A percentile compares a stretch with the other conserved stretches of the same genome.
Evolutionary conservation across 345 rosid species (phyloP).

Genomic region (Murraya koenigii): DNA sequence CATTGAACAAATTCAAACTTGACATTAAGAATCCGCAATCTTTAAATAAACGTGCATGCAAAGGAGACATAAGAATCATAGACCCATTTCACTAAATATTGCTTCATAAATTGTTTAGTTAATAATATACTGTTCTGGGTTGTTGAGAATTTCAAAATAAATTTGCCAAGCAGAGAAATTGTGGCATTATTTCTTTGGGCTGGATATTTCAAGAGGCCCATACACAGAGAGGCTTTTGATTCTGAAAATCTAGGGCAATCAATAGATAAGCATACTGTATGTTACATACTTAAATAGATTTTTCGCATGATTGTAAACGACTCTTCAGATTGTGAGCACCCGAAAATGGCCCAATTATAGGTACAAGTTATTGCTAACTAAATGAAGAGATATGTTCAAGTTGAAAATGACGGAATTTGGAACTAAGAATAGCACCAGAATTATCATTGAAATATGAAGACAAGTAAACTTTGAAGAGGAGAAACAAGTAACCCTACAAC

Average conservation of each 20-base stretch:
- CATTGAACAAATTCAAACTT: background rate
- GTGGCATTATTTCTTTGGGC: background rate
- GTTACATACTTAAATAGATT: too few relatives aligned
- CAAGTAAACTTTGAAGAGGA: background rate
- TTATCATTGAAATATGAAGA: background rate
- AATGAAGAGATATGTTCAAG: background rate
- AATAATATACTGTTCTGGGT: background rate
- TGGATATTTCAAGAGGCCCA: constrained; percentile 10
- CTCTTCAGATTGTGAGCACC: background rate
- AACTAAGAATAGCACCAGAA: background rate
- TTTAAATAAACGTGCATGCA: background rate
- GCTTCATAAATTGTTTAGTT: background rate
- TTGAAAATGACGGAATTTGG: background rate
- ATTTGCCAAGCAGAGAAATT: background rate
- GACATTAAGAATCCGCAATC: background rate
- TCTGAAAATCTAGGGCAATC: background rate
- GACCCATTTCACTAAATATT: constrained; percentile 12
- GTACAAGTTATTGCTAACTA: background rate
- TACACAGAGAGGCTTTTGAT: background rate
- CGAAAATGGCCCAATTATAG: background rate
- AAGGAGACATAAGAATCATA: constrained; percentile 12
- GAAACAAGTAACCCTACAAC: background rate
- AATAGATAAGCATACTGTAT: too few relatives aligned
- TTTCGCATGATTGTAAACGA: constrained; percentile 2
- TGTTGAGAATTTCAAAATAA: constrained; percentile 5